These are phyloP conservation scores for Ganoderma resinaceum DNA, from an alignment of 1,284 basidiomycete genomes.

Conservation along the genomic window DNA sequence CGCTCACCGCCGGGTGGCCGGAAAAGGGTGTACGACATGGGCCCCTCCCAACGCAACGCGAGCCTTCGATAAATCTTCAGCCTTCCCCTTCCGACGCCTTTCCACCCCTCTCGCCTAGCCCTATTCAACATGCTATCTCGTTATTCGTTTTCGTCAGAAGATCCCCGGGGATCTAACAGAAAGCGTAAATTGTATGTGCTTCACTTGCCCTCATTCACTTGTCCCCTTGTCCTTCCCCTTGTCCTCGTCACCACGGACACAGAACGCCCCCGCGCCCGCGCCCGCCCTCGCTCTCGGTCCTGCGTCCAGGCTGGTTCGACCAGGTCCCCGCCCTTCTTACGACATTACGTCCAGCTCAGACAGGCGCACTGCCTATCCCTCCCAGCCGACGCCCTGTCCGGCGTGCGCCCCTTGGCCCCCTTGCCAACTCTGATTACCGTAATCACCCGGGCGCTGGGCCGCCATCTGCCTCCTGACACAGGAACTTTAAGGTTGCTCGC, in stretches of 20 bases:
- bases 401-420: not conserved
- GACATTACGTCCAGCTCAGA: not conserved
- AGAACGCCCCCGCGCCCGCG: not conserved
- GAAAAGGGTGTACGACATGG: not conserved
- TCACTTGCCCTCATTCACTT: not conserved
- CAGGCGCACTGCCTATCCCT: conserved; percentile 1
- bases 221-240: not conserved
- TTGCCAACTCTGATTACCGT: not conserved
- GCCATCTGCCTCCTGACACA: not conserved
- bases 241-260: not conserved
- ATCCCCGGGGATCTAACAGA: conserved; percentile 8
- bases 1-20: not conserved
- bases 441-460: not conserved
- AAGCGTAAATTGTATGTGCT: not conserved
- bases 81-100: not conserved
- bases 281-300: not conserved
- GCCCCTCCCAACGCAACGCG: conserved; percentile 1
- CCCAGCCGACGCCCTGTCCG: not conserved
- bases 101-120: not conserved
- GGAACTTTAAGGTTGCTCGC: not conserved
- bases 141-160: conserved; percentile 3
- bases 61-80: conserved; percentile 5
- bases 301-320: not conserved
- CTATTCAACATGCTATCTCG: not conserved
- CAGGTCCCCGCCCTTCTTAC: not conserved